Evolutionary conservation across 2,329 filamentous ascomycete genomes (phyloP).

Genomic region (Arthrobotrys sinensis): DNA sequence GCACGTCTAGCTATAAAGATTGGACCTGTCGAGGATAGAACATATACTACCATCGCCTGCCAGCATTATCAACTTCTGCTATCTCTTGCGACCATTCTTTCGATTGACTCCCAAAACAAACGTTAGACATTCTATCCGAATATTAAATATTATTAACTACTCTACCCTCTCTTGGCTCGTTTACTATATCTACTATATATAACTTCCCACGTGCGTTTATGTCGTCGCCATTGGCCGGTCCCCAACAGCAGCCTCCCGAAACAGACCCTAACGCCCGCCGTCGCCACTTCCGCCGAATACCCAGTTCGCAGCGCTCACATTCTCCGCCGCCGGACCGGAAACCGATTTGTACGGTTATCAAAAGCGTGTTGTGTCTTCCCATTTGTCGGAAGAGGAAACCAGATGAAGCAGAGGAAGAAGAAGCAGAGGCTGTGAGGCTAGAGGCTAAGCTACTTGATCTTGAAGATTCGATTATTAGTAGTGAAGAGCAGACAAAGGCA

Average conservation of each 20-base stretch:
- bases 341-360: constrained; percentile 36
- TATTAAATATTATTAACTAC: not conserved
- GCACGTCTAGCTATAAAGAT: not conserved
- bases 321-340: constrained; percentile 38
- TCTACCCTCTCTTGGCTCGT: constrained; percentile 1
- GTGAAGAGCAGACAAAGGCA: constrained; percentile 52
- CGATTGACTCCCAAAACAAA: not conserved
- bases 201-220: not conserved
- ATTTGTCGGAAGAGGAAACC: constrained; percentile 5
- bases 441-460: constrained; percentile 8
- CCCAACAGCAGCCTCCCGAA: not conserved
- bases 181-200: not conserved
- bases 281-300: constrained; percentile 35
- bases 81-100: not conserved
- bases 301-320: constrained; percentile 43
- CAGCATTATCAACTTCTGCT: not conserved
- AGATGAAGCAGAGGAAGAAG: not conserved
- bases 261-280: constrained; percentile 19
- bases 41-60: not conserved
- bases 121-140: not conserved
- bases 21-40: not conserved
- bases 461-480: constrained; percentile 37
- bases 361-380: constrained; percentile 39
- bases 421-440: not conserved
- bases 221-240: constrained; percentile 19